Evolutionary conservation across 208 protist species (phyloP).

Genomic region (Wallacemonas sp.): DNA sequence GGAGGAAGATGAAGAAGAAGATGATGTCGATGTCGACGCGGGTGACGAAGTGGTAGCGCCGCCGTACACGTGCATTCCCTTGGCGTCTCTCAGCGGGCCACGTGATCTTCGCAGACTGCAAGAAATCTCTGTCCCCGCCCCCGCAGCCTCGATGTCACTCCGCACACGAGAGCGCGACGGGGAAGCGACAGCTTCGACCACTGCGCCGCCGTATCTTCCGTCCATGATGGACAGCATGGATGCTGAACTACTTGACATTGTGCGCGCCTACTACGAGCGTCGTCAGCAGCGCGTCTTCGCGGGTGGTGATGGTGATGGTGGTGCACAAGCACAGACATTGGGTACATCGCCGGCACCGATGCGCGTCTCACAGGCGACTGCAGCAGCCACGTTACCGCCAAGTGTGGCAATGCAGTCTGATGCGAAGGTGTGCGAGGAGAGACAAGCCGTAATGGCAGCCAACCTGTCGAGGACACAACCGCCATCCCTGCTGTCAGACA

Average conservation of each 20-base stretch:
- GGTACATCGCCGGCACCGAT: too few species aligned
- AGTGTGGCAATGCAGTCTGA: too few species aligned
- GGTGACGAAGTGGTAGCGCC: background rate
- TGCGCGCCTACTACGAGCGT: constrained; percentile 45
- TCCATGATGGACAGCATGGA: constrained; percentile 43
- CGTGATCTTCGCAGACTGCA: background rate
- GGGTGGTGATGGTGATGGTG: too few species aligned
- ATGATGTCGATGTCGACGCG: background rate
- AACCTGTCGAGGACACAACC: too few species aligned
- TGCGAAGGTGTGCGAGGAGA: too few species aligned
- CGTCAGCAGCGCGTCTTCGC: constrained; percentile 5
- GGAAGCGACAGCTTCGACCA: background rate
- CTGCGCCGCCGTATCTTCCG: background rate
- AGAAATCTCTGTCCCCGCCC: background rate
- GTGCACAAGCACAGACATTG: too few species aligned
- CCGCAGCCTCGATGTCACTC: background rate
- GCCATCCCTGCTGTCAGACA: too few species aligned
- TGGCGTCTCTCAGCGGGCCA: background rate
- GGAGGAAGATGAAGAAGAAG: constrained; percentile 1
- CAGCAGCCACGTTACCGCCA: too few species aligned
- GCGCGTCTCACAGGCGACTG: too few species aligned
- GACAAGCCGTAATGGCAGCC: too few species aligned
- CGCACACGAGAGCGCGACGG: too few species aligned
- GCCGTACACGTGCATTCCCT: background rate
- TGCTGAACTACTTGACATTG: constrained; percentile 40